Evolutionary conservation across 305 asterid species (phyloP), one percentile per base, ranked within the genome.

Genomic region (Solanum hybrid): DNA sequence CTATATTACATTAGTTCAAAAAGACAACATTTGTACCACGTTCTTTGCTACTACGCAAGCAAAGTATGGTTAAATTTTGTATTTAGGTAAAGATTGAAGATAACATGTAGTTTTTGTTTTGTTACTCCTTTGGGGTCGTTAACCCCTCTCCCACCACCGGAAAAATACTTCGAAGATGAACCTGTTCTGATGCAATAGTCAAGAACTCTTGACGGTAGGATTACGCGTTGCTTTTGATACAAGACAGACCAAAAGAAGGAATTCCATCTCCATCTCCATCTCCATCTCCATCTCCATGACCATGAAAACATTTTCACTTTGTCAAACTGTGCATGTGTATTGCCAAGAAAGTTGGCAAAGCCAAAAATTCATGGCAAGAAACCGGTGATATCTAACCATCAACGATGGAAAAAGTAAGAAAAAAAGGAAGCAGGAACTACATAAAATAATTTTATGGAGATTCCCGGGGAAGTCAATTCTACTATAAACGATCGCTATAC

Each of bases 401-500:
- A 79, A 77, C 37, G 34, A 61, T 29, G 26, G 24, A 15, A 5
- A 72, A 72, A 38, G 17, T 41, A n/a, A 15, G 89, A 77, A 77
- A 77, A 77, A 24, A 31, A 22, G 90, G 79, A 38, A 33, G 27
- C 34, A 78, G 90, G 24, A 89, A 89, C 85, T 34, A 89, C 70
- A 79, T 45, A 45, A 68, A 20, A 57, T 78, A 84, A 17, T 84
- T 84, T 89, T 79, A 89, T 17, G 90, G 68, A 89, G 90, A 57
- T 79, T 61, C 90, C 79, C 38, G 9, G 31, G 31, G 1, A 68
- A 33, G 31, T 61, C 79, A 33, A 37, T 57, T 79, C 87, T 89
- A 89, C 51, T 57, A 89, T 78, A 79, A 76, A 79, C 87, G 37
- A 79, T 15, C 76, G 11, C 90, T 89, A 79, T 89, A 89, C 87